These are phyloP conservation scores for Ambispora gerdemannii DNA, from an alignment of 192 early-diverging fungal genomes.

Conservation along the genomic window DNA sequence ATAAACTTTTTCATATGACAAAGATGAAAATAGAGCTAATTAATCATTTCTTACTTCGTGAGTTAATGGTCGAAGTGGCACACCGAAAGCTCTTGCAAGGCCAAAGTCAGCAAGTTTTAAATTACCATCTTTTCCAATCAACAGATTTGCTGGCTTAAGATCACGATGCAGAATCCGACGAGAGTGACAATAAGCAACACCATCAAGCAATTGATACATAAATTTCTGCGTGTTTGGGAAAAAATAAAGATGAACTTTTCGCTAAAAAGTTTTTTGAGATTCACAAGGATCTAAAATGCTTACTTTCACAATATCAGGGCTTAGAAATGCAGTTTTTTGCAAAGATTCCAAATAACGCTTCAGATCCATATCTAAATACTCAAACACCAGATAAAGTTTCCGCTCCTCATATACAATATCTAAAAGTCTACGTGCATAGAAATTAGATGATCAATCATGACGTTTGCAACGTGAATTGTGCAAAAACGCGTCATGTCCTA, in stretches of 20 bases:
- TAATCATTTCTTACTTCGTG: slow-evolving; percentile 64
- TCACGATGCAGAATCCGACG: slow-evolving; percentile 94
- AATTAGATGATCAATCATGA: not conserved
- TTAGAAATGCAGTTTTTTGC: not conserved
- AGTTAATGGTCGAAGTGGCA: slow-evolving; percentile 90
- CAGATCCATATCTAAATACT: slow-evolving; percentile 84
- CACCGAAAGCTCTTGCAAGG: slow-evolving; percentile 85
- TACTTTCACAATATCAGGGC: slow-evolving; percentile 35
- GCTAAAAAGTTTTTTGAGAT: not conserved
- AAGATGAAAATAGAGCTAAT: not conserved
- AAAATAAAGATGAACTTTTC: slow-evolving; percentile 35
- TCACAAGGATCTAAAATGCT: not conserved
- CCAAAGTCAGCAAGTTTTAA: slow-evolving; percentile 97
- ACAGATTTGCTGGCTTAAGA: slow-evolving; percentile 96
- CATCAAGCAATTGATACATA: slow-evolving; percentile 83
- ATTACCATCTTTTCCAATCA: slow-evolving; percentile 83
- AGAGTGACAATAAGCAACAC: slow-evolving; percentile 86
- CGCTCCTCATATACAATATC: slow-evolving; percentile 86
- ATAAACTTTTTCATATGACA: not conserved
- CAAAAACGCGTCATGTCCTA: too few relatives aligned
- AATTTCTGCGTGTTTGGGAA: slow-evolving; percentile 68
- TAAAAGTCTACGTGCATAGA: slow-evolving; percentile 56
- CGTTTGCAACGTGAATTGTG: too few relatives aligned
- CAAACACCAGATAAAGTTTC: slow-evolving; percentile 93
- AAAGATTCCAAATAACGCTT: slow-evolving; percentile 42